Conservation (phyloP, 192 early-diverging fungal genomes). For the Rhizophagus prolifer region DNA sequence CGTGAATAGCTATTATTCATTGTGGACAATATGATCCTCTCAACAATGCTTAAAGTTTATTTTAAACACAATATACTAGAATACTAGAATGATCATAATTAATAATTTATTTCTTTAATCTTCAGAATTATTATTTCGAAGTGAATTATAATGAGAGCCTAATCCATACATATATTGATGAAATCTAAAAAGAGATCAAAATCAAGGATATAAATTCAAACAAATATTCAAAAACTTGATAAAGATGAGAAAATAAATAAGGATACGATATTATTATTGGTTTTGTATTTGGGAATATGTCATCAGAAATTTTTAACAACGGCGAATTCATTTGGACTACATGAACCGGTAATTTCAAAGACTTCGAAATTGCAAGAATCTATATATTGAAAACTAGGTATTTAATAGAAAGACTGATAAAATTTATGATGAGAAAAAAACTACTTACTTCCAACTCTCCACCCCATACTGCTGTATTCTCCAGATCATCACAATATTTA, state of each 20-base stretch:
- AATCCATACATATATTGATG: slow-evolving; percentile 90
- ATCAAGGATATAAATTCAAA: not conserved
- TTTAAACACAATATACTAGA: too few species aligned
- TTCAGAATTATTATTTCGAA: slow-evolving; percentile 30
- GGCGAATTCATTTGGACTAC: slow-evolving; percentile 84
- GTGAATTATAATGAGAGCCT: slow-evolving; percentile 96
- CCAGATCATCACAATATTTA: slow-evolving; percentile 75
- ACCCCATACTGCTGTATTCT: slow-evolving; percentile 87
- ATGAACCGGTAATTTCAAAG: slow-evolving; percentile 74
- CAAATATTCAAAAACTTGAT: not conserved
- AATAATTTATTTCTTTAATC: too few species aligned
- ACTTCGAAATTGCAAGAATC: slow-evolving; percentile 78
- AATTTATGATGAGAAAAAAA: not conserved
- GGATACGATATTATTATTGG: slow-evolving; percentile 78
- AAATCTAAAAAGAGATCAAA: slow-evolving; percentile 50
- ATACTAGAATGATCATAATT: too few species aligned
- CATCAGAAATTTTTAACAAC: slow-evolving; percentile 78
- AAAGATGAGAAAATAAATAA: not conserved
- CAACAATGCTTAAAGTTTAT: too few species aligned
- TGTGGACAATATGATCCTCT: too few species aligned
- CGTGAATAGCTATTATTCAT: too few species aligned
- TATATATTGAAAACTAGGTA: slow-evolving; percentile 26
- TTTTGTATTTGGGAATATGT: slow-evolving; percentile 51
- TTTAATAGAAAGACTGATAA: too few species aligned
- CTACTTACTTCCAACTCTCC: slow-evolving; percentile 81